These are phyloP conservation scores for Panaeolus papilionaceus DNA, from an alignment of 768 basidiomycete genomes.

Conservation along the genomic window DNA sequence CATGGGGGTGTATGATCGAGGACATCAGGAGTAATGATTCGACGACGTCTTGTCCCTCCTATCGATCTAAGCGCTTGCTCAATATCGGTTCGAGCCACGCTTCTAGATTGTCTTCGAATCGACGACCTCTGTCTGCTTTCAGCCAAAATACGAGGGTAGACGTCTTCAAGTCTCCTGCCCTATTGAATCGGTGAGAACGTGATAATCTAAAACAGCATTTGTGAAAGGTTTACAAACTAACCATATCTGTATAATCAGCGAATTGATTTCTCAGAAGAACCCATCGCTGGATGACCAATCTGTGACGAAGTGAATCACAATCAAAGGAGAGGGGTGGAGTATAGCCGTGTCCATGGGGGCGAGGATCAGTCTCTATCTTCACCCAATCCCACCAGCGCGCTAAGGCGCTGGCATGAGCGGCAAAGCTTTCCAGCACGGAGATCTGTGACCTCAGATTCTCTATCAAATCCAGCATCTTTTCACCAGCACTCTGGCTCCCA, in stretches of 20 bases:
- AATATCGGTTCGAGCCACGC: neutral
- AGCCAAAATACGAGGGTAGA: neutral
- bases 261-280: conserved; percentile 24
- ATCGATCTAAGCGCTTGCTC: neutral
- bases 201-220: no score
- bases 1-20: neutral
- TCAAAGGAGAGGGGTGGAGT: conserved; percentile 19
- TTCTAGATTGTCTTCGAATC: neutral
- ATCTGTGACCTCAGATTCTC: conserved; percentile 17
- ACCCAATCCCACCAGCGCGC: conserved; percentile 30
- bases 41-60: neutral
- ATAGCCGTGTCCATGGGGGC: neutral
- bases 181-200: neutral
- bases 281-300: conserved; percentile 24
- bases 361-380: conserved; percentile 20
- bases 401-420: conserved; percentile 21
- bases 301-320: conserved; percentile 21
- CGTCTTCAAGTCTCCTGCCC: neutral
- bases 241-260: conserved; percentile 27
- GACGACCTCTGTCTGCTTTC: neutral
- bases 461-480: no score
- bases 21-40: neutral
- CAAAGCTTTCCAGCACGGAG: conserved; percentile 22
- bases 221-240: neutral
- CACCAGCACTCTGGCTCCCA: neutral